phyloP scores from a whole-genome alignment of 129 eudicot genomes.

The Tagetes erecta region DNA sequence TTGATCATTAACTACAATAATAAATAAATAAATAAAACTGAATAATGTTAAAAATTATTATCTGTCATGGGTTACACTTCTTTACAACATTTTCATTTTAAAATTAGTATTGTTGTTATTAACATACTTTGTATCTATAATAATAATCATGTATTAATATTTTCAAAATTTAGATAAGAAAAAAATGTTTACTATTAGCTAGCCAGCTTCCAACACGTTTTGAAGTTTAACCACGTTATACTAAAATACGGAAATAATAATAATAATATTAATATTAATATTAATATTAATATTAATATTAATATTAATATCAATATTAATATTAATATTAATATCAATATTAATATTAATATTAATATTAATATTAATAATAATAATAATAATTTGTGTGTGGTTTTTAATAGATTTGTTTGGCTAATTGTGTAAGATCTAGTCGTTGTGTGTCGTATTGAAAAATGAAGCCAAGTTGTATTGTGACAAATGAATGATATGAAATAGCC shows the following conservation, averaged over 20 bases:
- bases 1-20: neutral
- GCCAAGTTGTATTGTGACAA: conserved; percentile 20
- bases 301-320: neutral
- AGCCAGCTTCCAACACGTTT: neutral
- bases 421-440: neutral
- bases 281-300: neutral
- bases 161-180: neutral
- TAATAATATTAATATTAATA: no score
- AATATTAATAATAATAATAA: no score
- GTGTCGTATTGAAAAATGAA: neutral
- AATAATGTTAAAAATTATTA: neutral
- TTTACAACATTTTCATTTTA: no score
- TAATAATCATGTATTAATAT: no score
- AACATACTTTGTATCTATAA: neutral
- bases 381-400: neutral
- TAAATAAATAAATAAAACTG: neutral
- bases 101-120: no score
- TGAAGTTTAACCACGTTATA: neutral
- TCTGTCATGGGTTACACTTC: neutral
- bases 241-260: neutral
- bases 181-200: neutral
- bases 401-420: neutral
- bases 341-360: neutral
- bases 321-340: no score
- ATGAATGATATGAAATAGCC: conserved; percentile 24